Evolutionary conservation across 495 filamentous ascomycete genomes (phyloP).

Genomic region (Pyrenula massariospora): DNA sequence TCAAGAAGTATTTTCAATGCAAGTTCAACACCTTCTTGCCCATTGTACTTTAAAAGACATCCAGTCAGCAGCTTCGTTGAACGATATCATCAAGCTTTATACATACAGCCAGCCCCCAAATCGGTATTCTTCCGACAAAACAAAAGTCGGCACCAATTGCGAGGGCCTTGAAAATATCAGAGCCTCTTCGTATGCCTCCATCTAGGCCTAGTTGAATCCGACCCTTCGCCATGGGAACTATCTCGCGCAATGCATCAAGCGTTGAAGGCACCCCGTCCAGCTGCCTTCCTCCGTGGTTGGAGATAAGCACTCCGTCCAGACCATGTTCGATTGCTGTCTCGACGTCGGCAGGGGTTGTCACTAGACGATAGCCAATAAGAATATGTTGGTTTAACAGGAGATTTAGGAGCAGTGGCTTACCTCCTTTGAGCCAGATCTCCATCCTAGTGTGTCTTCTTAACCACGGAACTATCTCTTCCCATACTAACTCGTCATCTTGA

Average conservation of each 20-base stretch:
- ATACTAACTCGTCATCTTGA: too few relatives aligned
- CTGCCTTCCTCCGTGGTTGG: conserved; percentile 47
- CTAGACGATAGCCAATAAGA: too few relatives aligned
- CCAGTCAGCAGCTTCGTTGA: too few relatives aligned
- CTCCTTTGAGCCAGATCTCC: too few relatives aligned
- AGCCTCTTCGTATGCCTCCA: conserved; percentile 42
- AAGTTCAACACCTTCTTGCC: conserved; percentile 52
- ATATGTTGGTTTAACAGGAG: too few relatives aligned
- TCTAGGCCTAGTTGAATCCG: conserved; percentile 50
- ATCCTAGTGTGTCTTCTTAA: too few relatives aligned
- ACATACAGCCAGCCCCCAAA: conserved; percentile 49
- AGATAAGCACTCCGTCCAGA: conserved; percentile 45
- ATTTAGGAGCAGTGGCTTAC: too few relatives aligned
- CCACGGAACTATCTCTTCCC: too few relatives aligned
- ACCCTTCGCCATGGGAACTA: conserved; percentile 43
- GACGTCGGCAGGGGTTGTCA: too few relatives aligned
- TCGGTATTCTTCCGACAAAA: conserved; percentile 49
- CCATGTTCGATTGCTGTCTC: conserved; percentile 40
- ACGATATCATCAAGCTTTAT: too few relatives aligned
- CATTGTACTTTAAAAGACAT: too few relatives aligned
- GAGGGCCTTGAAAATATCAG: conserved; percentile 51
- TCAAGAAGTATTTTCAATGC: conserved; percentile 53
- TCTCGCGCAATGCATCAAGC: conserved; percentile 51
- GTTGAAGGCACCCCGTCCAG: conserved; percentile 51
- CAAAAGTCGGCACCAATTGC: conserved; percentile 54